Evolutionary conservation across 768 basidiomycete species (phyloP).

Genomic region (Calocybe indica): DNA sequence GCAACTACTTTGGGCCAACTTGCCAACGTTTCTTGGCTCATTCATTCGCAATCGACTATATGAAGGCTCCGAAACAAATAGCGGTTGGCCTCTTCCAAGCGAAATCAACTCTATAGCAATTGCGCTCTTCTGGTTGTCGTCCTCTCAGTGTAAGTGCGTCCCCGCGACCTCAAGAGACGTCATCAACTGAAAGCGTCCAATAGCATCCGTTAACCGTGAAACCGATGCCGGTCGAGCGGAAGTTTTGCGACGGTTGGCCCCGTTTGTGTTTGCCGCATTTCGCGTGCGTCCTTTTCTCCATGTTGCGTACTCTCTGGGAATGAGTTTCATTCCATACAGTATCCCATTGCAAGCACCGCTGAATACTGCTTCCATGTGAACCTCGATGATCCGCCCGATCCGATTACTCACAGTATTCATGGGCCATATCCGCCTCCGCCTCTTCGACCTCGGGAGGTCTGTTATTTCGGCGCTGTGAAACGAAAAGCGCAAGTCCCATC

Average conservation of each 20-base stretch:
- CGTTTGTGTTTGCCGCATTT: conserved; percentile 44
- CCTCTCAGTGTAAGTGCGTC: conserved; percentile 27
- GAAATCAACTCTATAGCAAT: conserved; percentile 40
- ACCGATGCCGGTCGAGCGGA: conserved; percentile 21
- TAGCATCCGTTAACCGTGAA: conserved; percentile 30
- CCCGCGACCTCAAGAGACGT: too few relatives aligned
- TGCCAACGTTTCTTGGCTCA: conserved; percentile 31
- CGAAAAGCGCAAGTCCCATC: conserved; percentile 31
- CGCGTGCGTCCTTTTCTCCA: conserved; percentile 30
- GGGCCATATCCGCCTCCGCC: conserved; percentile 23
- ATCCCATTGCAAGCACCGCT: conserved; percentile 34
- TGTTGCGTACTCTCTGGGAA: not conserved
- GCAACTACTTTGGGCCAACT: conserved; percentile 38
- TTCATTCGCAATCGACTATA: conserved; percentile 36
- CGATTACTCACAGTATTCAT: conserved; percentile 1
- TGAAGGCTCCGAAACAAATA: conserved; percentile 27
- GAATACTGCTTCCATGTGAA: conserved; percentile 23
- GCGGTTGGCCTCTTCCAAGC: conserved; percentile 45
- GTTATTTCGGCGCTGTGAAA: conserved; percentile 36
- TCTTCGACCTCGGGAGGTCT: conserved; percentile 21
- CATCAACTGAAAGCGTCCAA: not conserved
- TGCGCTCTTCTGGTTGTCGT: conserved; percentile 41
- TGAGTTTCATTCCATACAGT: conserved; percentile 21
- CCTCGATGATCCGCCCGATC: conserved; percentile 7
- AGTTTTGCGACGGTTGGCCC: conserved; percentile 30